Conservation (phyloP, 2,329 filamentous ascomycete genomes). For the Graphiopsis chlorocephala region DNA sequence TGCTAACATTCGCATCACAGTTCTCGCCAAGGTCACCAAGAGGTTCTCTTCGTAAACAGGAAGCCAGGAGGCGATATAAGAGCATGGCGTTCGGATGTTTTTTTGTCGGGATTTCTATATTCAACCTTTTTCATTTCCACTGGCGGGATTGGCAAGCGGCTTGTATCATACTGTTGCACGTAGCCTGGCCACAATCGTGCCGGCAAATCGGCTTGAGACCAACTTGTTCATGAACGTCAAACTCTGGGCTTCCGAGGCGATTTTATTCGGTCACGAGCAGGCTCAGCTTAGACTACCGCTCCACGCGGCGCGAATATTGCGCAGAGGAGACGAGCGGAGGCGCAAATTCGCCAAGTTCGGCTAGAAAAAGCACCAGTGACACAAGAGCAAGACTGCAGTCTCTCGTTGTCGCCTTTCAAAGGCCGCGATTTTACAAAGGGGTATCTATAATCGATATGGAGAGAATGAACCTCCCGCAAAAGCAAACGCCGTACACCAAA, state of each 20-base stretch:
- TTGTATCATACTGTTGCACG: conserved; percentile 9
- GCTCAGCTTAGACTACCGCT: background rate
- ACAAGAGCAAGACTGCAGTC: background rate
- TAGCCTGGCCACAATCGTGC: conserved; percentile 9
- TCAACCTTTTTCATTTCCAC: background rate
- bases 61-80: background rate
- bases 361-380: background rate
- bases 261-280: background rate
- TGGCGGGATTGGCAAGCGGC: background rate
- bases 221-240: background rate
- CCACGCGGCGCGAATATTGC: background rate
- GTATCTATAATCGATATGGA: conserved; percentile 3
- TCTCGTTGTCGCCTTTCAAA: background rate
- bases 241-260: background rate
- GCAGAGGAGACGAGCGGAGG: background rate
- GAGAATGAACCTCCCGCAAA: background rate
- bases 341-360: background rate
- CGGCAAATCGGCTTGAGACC: background rate
- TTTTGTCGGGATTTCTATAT: conserved; percentile 4
- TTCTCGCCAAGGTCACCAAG: conserved; percentile 92
- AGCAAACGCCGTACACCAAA: background rate
- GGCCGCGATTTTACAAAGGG: background rate
- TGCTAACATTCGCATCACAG: conserved; percentile 45
- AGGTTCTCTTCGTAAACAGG: conserved; percentile 63
- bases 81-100: conserved; percentile 12